Evolutionary conservation across 139 green algal species (phyloP).

Genomic region (Tetraselmis striata): DNA sequence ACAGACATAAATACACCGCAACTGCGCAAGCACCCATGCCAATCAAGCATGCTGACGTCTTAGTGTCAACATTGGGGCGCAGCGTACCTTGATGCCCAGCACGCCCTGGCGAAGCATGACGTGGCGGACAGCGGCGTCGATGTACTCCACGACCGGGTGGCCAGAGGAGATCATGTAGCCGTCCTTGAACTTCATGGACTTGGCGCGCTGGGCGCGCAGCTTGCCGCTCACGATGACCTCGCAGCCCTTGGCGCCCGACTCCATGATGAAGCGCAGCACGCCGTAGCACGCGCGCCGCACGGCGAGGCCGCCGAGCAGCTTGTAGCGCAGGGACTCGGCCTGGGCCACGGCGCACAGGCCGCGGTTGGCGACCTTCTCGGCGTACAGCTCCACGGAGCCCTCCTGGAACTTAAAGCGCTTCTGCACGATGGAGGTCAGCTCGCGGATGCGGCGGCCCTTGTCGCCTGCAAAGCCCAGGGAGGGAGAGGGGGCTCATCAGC

Average conservation of each 20-base stretch:
- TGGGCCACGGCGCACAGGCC: conserved; percentile 97
- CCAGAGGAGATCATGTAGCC: conserved; percentile 92
- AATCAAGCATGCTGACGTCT: neutral
- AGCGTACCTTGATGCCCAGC: conserved; percentile 87
- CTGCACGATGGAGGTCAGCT: conserved; percentile 97
- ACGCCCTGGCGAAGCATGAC: conserved; percentile 96
- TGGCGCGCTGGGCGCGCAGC: conserved; percentile 92
- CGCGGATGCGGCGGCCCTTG: conserved; percentile 96
- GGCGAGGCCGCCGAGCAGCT: conserved; percentile 96
- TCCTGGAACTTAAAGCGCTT: conserved; percentile 98
- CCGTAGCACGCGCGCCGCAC: conserved; percentile 98
- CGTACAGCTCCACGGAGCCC: conserved; percentile 95
- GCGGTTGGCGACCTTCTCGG: conserved; percentile 96
- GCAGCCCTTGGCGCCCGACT: conserved; percentile 96
- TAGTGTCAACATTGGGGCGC: neutral
- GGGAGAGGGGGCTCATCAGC: neutral
- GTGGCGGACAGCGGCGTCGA: conserved; percentile 91
- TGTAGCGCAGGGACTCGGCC: conserved; percentile 98
- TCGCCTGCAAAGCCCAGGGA: conserved; percentile 65
- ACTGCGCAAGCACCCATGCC: no score
- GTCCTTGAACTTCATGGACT: conserved; percentile 99
- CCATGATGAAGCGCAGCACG: conserved; percentile 99
- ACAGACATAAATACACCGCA: no score
- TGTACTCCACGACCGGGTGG: conserved; percentile 82
- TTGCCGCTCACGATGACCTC: conserved; percentile 99